Evolutionary conservation across 192 early-diverging fungal species (phyloP), one percentile per base, ranked within the genome.

Genomic region (Lunasporangiospora selenospora): DNA sequence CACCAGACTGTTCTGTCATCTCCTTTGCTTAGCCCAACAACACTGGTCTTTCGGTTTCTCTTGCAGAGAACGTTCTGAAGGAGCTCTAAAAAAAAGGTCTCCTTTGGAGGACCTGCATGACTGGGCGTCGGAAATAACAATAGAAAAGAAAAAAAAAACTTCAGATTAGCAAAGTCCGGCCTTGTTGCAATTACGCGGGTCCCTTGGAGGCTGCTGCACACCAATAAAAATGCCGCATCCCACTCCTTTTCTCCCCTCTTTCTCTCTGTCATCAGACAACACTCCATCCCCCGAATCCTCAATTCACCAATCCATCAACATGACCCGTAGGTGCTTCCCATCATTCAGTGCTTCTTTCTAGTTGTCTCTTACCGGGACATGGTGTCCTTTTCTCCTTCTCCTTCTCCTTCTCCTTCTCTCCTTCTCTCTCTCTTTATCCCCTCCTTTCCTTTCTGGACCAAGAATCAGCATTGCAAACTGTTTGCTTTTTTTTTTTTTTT

Each of bases 11-110:
- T n/a, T n/a, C n/a, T 8, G 1, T 32, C 41, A 18, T 42, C 2
- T 31, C 21, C 18, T 18, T 32, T 36, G 3, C 4, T 33, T 56
- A 83, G 58, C 84, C 82, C 26, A 83, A 86, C 65, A 84, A 70
- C 38, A 84, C 82, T 38, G 84, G 84, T 0, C 42, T 86, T 7
- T 75, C 67, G 27, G 67, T 79, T 33, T 77, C 77, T 19, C 32
- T 83, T 27, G 84, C 75, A 4, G 78, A 81, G 37, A 77, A 78
- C 43, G 48, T 85, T 3, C 45, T 75, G 34, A 78, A 78, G 41
- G 65, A 67, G 19, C 49, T 84, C 18, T 79, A 75, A 65, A 40
- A 40, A 57, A 62, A 32, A 33, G n/a, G n/a, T n/a, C n/a, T n/a
- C n/a, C n/a, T n/a, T n/a, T n/a, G n/a, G n/a, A n/a, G n/a, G n/a